phyloP scores from a whole-genome alignment of 2,329 filamentous ascomycete genomes.

The Aureobasidium sp. region DNA sequence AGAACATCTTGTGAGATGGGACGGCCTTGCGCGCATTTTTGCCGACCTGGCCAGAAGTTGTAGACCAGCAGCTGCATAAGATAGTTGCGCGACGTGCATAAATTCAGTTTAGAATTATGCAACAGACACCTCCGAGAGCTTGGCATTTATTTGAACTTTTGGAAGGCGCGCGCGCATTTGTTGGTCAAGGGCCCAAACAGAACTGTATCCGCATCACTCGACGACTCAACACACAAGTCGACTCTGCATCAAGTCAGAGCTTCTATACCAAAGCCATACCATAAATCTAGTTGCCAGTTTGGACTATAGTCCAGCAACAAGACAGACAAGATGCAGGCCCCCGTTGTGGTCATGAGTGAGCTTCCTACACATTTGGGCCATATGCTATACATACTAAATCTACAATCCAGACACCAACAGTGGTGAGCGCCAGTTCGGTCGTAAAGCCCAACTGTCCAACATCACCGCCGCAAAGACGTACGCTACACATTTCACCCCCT shows the following conservation, averaged over 20 bases:
- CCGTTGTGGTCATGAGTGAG: slow-evolving; percentile 34
- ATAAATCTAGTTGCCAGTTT: background rate
- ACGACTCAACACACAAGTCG: background rate
- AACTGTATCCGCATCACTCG: background rate
- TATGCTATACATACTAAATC: slow-evolving; percentile 10
- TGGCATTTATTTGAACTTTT: slow-evolving; percentile 2
- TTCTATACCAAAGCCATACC: background rate
- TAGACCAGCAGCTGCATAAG: background rate
- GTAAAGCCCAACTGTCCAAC: slow-evolving; percentile 96
- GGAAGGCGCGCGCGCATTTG: slow-evolving; percentile 7
- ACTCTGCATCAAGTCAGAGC: background rate
- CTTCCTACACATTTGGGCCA: background rate
- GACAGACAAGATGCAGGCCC: slow-evolving; percentile 29
- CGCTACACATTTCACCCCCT: slow-evolving; percentile 19
- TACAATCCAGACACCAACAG: slow-evolving; percentile 62
- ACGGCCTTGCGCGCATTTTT: background rate
- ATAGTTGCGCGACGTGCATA: background rate
- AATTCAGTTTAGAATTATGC: background rate
- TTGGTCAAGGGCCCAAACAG: background rate
- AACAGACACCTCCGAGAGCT: background rate
- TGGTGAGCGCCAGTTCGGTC: slow-evolving; percentile 89
- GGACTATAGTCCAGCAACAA: slow-evolving; percentile 6
- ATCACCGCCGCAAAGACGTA: slow-evolving; percentile 98
- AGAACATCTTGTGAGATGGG: background rate
- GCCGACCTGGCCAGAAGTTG: background rate